Base-by-base conservation (phyloP, 1,284 basidiomycete genomes). In the Leccinum pachyderme region DNA sequence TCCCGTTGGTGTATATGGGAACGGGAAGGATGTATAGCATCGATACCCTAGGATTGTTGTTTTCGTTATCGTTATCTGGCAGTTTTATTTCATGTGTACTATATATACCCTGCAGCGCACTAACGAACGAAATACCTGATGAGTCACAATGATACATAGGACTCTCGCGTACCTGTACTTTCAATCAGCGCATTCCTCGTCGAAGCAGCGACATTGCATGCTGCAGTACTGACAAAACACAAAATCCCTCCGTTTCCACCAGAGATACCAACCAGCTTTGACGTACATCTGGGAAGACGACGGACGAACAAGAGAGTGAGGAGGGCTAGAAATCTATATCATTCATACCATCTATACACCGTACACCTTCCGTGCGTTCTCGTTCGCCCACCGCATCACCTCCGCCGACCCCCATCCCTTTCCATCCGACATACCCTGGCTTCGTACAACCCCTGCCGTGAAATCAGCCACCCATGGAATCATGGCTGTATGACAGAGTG, bases 381-480 rank as follows among this genome's bases (percentile, higher is more conserved):
- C 78, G 59, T 83, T 80, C 4, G 83, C 82, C n/a, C 79, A 77
- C 25, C 63, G 66, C 80, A 91, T 77, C 4, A 91, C 82, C 31
- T 75, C 71, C 53, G 80, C 79, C 0, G 80, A 70, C 47, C 78
- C 77, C 82, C 84, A 89, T 0, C 37, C 37, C 22, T 39, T 39
- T 39, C 18, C 37, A 22, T 39, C 37, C 18, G 18, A 6, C 9
- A 2, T 39, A 11, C 37, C 37, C 37, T 61, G 74, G 24, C 77
- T 78, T 22, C 74, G 76, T 2, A 79, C 75, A 2, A 82, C 66
- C 2, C 71, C 70, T 2, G 87, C 83, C 0, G 89, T 81, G 63
- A 86, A 91, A 61, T 85, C 81, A 0, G 90, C 89, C 0, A 86
- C 87, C 88, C 89, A 92, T 0, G 90, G 90, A 5, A 92, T 81